Evolutionary conservation across 1,284 basidiomycete genomes (phyloP).

Genomic region (Clitocybe nebularis): DNA sequence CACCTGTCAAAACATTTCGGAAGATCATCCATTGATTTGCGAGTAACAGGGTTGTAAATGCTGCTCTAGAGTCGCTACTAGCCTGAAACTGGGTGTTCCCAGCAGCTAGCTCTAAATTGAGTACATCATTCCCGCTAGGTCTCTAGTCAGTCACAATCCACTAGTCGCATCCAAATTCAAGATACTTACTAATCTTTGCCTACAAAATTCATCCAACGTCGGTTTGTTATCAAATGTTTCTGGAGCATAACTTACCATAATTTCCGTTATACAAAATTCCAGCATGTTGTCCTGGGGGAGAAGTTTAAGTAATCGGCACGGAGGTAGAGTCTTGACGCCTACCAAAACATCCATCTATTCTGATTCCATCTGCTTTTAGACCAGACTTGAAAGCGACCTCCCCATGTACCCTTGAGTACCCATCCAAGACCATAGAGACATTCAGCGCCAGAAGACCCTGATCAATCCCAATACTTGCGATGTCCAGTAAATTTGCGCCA

Average conservation of each 20-base stretch:
- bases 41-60: slow-evolving; percentile 46
- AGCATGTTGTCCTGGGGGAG: slow-evolving; percentile 42
- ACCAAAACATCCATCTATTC: slow-evolving; percentile 58
- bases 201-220: too few species aligned
- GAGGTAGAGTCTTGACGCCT: neutral
- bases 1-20: slow-evolving; percentile 45
- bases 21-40: slow-evolving; percentile 63
- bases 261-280: slow-evolving; percentile 64
- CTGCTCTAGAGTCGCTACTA: slow-evolving; percentile 30
- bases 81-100: slow-evolving; percentile 52
- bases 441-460: slow-evolving; percentile 42
- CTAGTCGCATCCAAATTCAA: neutral
- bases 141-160: slow-evolving; percentile 1
- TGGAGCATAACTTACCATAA: slow-evolving; percentile 37
- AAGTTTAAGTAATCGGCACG: neutral
- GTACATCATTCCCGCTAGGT: slow-evolving; percentile 45
- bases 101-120: slow-evolving; percentile 47
- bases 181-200: slow-evolving; percentile 54
- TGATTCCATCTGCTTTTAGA: slow-evolving; percentile 52
- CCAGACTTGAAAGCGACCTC: slow-evolving; percentile 43
- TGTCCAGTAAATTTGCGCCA: slow-evolving; percentile 61
- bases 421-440: slow-evolving; percentile 39
- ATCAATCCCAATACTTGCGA: slow-evolving; percentile 54
- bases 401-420: slow-evolving; percentile 43
- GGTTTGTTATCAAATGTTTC: too few species aligned